Evolutionary conservation across 257 asterid genomes (phyloP).

Genomic region (Forsythia suspensa): DNA sequence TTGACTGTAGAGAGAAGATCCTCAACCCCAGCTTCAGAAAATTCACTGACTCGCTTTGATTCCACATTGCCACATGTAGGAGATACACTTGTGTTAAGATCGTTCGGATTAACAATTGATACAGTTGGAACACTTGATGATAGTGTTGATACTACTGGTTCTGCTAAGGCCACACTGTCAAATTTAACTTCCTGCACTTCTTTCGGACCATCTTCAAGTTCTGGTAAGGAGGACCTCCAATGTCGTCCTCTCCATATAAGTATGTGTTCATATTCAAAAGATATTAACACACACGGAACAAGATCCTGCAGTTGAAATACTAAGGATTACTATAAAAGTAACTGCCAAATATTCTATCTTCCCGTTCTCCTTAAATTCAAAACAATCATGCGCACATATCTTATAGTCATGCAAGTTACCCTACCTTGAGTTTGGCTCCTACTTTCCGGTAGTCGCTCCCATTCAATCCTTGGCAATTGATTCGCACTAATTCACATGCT

Average conservation of each 20-base stretch:
- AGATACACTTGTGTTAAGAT: constrained; percentile 25
- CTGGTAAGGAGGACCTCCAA: constrained; percentile 65
- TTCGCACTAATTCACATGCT: constrained; percentile 83
- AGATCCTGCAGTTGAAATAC: constrained; percentile 69
- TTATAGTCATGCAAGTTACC: constrained; percentile 5
- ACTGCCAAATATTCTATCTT: neutral
- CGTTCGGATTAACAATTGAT: constrained; percentile 16
- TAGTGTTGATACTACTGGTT: constrained; percentile 19
- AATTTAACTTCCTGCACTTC: constrained; percentile 31
- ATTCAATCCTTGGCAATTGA: constrained; percentile 85
- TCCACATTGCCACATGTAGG: constrained; percentile 29
- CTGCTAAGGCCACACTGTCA: constrained; percentile 29
- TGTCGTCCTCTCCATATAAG: constrained; percentile 86
- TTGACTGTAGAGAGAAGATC: constrained; percentile 11
- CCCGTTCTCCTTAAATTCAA: neutral
- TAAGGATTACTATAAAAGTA: constrained; percentile 2
- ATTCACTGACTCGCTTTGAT: constrained; percentile 23
- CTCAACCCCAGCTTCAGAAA: constrained; percentile 24
- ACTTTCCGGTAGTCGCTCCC: constrained; percentile 79
- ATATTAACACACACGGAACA: constrained; percentile 86
- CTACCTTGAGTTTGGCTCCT: constrained; percentile 94
- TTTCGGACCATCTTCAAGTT: constrained; percentile 29
- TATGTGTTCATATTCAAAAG: constrained; percentile 81
- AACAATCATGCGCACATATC: neutral
- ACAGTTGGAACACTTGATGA: constrained; percentile 29